Base-by-base conservation (phyloP, 2,329 filamentous ascomycete species). In the Aspergillus aculeatus region DNA sequence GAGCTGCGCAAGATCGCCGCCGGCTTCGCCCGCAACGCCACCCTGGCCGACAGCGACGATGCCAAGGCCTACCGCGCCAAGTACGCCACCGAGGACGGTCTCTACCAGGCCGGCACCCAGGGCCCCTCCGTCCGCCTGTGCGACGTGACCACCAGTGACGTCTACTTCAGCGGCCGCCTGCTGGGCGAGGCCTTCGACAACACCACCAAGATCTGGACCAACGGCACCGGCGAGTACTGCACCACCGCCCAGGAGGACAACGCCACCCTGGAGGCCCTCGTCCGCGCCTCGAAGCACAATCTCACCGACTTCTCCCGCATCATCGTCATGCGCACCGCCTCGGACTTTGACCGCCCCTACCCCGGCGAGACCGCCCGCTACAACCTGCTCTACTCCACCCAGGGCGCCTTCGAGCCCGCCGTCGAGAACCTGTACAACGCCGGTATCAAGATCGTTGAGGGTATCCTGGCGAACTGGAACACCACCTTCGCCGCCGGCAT, bases 231-330 rank as follows among this genome's bases (percentile, higher is more conserved):
- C 0, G 73, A 80, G 5, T 91, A 91, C 75, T 91, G 89, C 77
- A 85, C 87, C 74, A 89, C 83, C 1, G 88, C 88, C 0, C 88
- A 91, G 71, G 89, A 91, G 73, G 89, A 91, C 70, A 90, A 87
- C 66, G 89, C 88, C 0, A 84, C 83, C 0, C 81, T 91, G 1
- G 87, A 89, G 66, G 87, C 84, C 5, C 76, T 91, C 29, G 73
- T 90, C 21, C 83, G 89, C 12, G 82, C 82, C 1, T 83, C 86
- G 0, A 74, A 83, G 23, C 78, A 80, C 63, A 81, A 83, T 2
- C 68, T 85, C 4, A 83, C 87, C 4, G 89, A 91, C 71, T 91
- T 89, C 72, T 73, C 79, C 5, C 82, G 89, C 3, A 82, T 89
- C 62, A 87, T 91, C 57, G 74, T 91, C 60, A 85, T 91, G 82